Base-by-base conservation (phyloP, 2,329 filamentous ascomycete species). In the Exophiala oligosperma region DNA sequence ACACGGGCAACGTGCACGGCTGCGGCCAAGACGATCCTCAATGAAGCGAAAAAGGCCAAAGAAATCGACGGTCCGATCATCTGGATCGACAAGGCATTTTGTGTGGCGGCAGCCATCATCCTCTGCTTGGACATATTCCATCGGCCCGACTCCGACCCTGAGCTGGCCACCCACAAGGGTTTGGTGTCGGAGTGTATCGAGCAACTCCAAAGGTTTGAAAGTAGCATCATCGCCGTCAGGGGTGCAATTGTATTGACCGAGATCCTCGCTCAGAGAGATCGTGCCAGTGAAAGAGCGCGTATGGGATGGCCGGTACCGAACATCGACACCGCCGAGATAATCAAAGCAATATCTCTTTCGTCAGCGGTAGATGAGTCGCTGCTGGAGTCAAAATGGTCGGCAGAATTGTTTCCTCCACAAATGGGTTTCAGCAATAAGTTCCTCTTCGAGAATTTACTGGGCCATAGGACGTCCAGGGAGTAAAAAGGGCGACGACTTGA, bases 11-110 rank as follows among this genome's bases (percentile, higher is more conserved):
- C 76, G 0, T 77, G 74, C 52, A 69, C 73, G 46, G 73, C 70
- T 11, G 73, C 75, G 2, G 71, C 76, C 17, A 72, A 70, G 64
- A 75, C 67, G 51, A 77, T 79, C 55, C 63, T 74, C 49, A 72
- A 73, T 17, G 68, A 73, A 23, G 74, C 76, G 59, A 70, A 65
- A n/a, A 66, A 69, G 14, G 67, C 69, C 1, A 69, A 71, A 12
- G 69, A 73, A 2, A 66, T 72, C 6, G 57, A 65, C 46, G 74
- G 75, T 26, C 76, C 76, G 2, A 70, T 75, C 11, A 68, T 76
- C 53, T 78, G 76, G 76, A 74, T 77, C 29, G 69, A 75, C 29
- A 72, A 76, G 57, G 73, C 73, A 5, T 76, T 76, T 51, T 69
- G 69, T 14, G 72, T 76, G 1, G 72, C 74, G n/a, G 73, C 74